Evolutionary conservation across 2,329 filamentous ascomycete genomes (phyloP).

Genomic region (Juglanconis juglandina): DNA sequence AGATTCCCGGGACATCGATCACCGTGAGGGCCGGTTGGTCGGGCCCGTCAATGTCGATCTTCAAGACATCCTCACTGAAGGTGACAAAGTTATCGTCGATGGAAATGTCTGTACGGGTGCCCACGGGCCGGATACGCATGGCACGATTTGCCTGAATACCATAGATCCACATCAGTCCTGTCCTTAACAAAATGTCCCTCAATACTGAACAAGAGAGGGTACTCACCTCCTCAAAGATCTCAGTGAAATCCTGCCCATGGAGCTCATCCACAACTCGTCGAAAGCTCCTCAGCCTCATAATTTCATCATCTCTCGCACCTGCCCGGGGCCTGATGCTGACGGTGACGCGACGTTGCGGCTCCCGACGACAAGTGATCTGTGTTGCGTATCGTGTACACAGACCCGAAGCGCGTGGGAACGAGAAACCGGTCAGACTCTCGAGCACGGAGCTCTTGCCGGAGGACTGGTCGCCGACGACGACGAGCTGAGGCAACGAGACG

Average conservation of each 20-base stretch:
- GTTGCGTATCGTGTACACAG: slow-evolving; percentile 50
- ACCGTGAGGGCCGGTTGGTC: slow-evolving; percentile 45
- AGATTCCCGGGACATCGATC: slow-evolving; percentile 55
- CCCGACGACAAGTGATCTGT: slow-evolving; percentile 43
- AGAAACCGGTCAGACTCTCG: slow-evolving; percentile 51
- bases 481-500: slow-evolving; percentile 55
- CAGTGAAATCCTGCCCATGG: slow-evolving; percentile 32
- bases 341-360: slow-evolving; percentile 29
- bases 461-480: slow-evolving; percentile 80
- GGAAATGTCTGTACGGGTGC: background rate
- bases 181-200: background rate
- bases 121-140: slow-evolving; percentile 39
- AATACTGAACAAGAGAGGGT: background rate
- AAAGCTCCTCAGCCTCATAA: slow-evolving; percentile 27
- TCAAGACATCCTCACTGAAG: slow-evolving; percentile 46
- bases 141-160: slow-evolving; percentile 34
- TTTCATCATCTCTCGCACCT: slow-evolving; percentile 20
- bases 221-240: slow-evolving; percentile 39
- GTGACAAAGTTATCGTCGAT: slow-evolving; percentile 21
- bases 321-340: slow-evolving; percentile 40
- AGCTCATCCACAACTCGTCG: slow-evolving; percentile 31
- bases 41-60: slow-evolving; percentile 44
- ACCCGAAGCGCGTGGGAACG: slow-evolving; percentile 34
- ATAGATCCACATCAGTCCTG: slow-evolving; percentile 13
- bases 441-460: slow-evolving; percentile 83